Conservation (phyloP, 2,329 filamentous ascomycete species). For the Ophiocordyceps unilateralis region DNA sequence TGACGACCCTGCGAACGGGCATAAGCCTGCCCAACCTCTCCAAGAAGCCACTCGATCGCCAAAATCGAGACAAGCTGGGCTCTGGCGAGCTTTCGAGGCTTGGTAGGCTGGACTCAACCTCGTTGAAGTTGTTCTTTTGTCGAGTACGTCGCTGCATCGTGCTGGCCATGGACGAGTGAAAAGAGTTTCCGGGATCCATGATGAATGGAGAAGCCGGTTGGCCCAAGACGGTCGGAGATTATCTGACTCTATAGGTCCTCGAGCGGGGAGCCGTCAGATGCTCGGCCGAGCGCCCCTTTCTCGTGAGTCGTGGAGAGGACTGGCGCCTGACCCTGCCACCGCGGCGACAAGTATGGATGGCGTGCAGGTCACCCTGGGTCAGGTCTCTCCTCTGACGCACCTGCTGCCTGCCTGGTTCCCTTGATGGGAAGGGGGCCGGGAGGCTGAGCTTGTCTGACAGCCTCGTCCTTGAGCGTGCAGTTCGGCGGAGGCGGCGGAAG, state of each 20-base stretch:
- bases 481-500: neutral
- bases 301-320: neutral
- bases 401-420: neutral
- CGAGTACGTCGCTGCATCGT: slow-evolving; percentile 34
- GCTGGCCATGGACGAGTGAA: slow-evolving; percentile 13
- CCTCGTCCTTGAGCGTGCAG: neutral
- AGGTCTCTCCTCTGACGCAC: neutral
- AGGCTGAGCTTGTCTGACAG: neutral
- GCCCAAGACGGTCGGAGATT: neutral
- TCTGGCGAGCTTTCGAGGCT: neutral
- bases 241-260: neutral
- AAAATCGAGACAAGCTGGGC: slow-evolving; percentile 3
- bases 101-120: slow-evolving; percentile 30
- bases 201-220: neutral
- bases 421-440: neutral
- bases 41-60: slow-evolving; percentile 20
- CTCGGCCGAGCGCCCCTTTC: neutral
- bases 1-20: slow-evolving; percentile 41
- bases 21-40: slow-evolving; percentile 34
- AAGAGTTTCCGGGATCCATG: slow-evolving; percentile 4
- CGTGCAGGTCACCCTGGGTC: neutral
- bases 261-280: neutral
- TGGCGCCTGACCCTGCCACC: neutral
- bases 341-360: neutral
- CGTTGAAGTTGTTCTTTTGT: slow-evolving; percentile 28